Base-by-base conservation (phyloP, 2,329 filamentous ascomycete species). In the Mariannaea sp. region DNA sequence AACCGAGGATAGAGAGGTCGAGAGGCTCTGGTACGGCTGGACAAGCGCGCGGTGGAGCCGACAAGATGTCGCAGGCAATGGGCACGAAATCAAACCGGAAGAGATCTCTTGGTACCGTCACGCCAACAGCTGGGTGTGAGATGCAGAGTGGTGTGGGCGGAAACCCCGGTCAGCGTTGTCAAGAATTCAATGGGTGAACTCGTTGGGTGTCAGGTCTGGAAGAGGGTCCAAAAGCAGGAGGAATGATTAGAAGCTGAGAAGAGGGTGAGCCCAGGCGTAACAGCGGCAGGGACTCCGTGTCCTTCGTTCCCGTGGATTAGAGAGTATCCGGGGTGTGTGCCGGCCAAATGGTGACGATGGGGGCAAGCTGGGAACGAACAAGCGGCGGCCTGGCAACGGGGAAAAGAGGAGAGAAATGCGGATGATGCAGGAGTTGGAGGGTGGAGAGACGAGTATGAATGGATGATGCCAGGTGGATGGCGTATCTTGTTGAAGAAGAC, bases 81-180 rank as follows among this genome's bases (percentile, higher is more conserved):
- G 58, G 33, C 69, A 71, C 69, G 69, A 71, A 64, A 64, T 70
- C 68, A 70, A 69, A 64, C 60, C 69, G 69, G 69, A 71, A 71
- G 58, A 57, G 57, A 59, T 53, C 55, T 57, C 63, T 66, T 65
- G 65, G 62, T 64, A 60, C 57, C 55, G 56, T 60, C 57, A 59
- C 50, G 51, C 51, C 51, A 49, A 53, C 20, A 22, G 30, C 19
- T 8, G 36, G 40, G 38, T 49, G 47, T 40, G 49, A 53, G 48
- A 41, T 49, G 33, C 48, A n/a, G 43, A 48, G 46, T 22, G 30
- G 51, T 54, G 51, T 49, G 46, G 45, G 52, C 52, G 35, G 41
- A 22, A 44, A 50, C 42, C 52, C 46, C 46, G 46, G 52, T 50
- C 40, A 41, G 46, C 43, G 50, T 43, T 36, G 42, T 46, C 38